These are phyloP conservation scores for Mallotus repandus DNA, from an alignment of 441 rosid species.

Conservation along the genomic window DNA sequence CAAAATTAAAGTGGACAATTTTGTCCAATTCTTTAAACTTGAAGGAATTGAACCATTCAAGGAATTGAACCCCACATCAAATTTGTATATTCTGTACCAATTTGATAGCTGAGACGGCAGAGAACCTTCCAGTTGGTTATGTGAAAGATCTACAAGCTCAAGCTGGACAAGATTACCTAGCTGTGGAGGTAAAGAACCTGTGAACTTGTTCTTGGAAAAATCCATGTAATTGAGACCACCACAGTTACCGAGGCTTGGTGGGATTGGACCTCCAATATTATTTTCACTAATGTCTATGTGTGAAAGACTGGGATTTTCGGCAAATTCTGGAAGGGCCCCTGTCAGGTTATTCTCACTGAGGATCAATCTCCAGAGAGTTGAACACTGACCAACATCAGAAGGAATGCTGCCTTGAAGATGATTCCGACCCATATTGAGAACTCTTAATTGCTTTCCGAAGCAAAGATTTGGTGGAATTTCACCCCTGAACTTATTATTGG, in stretches of 20 bases:
- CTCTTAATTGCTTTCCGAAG: constrained; percentile 43
- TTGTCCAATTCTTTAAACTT: constrained; percentile 47
- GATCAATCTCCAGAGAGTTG: constrained; percentile 56
- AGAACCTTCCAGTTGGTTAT: constrained; percentile 56
- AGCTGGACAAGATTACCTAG: constrained; percentile 53
- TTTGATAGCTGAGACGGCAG: constrained; percentile 61
- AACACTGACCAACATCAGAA: constrained; percentile 49
- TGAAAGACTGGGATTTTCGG: constrained; percentile 37
- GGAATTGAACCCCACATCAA: constrained; percentile 65
- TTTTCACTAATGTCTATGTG: constrained; percentile 52
- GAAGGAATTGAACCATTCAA: constrained; percentile 57
- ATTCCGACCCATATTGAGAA: constrained; percentile 55
- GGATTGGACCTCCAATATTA: constrained; percentile 53
- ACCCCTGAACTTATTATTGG: constrained; percentile 57
- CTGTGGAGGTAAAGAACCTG: constrained; percentile 55
- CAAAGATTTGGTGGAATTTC: constrained; percentile 66
- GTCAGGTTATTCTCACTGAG: constrained; percentile 50
- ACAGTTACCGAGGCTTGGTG: constrained; percentile 58
- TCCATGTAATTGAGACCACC: constrained; percentile 42
- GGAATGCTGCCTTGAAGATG: constrained; percentile 67
- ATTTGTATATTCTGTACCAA: constrained; percentile 39
- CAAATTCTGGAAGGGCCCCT: constrained; percentile 56
- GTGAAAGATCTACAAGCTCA: constrained; percentile 47
- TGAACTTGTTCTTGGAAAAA: constrained; percentile 59
- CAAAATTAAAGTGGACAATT: constrained; percentile 50